Base-by-base conservation (phyloP, 2,329 filamentous ascomycete genomes). In the Cladosporium colombiae region DNA sequence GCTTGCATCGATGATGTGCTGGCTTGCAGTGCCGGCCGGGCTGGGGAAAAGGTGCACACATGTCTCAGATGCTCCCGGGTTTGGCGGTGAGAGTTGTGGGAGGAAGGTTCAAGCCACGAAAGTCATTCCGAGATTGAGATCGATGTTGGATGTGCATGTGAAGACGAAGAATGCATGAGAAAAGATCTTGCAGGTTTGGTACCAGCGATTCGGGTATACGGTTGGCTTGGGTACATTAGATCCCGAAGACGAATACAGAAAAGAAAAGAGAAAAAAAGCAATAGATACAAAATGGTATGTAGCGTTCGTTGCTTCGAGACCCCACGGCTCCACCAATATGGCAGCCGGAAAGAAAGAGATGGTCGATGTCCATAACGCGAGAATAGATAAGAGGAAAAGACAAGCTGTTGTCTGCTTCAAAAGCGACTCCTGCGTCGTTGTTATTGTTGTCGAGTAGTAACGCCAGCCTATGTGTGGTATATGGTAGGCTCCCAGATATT, bases 401-500 rank as follows among this genome's bases (percentile, higher is more conserved):
- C 35, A 37, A 58, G 33, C n/a, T 37, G 29, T 23, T 44, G 56
- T 58, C 25, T 35, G 35, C 29, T 40, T 35, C n/a, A 11, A 44
- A 13, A 13, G 27, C 52, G 56, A 21, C 35, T 44, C 23, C 56
- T 27, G 31, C 40, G 31, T 40, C 56, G 35, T 16, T 58, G 23
- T 29, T 58, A 13, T n/a, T 33, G 25, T 55, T 31, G 52, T 29
- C 23, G 18, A n/a, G 55, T 40, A 16, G 21, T 31, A 44, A 58
- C 56, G 33, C 56, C 56, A 44, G 35, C 56, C 56, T 27, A 10
- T 35, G 31, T 27, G 37, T 44, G 37, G 7, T 21, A 55, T 18
- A 31, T 35, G 33, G 31, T 37, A 37, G 53, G 53, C 53, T 37
- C 53, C 53, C 53, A 46, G 18, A 60, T 60, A 8, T 40, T 53